Percentiles rank a stretch among this genome's conserved stretches.
Conservation (phyloP, 768 basidiomycete species). For the Auriscalpium vulgare region DNA sequence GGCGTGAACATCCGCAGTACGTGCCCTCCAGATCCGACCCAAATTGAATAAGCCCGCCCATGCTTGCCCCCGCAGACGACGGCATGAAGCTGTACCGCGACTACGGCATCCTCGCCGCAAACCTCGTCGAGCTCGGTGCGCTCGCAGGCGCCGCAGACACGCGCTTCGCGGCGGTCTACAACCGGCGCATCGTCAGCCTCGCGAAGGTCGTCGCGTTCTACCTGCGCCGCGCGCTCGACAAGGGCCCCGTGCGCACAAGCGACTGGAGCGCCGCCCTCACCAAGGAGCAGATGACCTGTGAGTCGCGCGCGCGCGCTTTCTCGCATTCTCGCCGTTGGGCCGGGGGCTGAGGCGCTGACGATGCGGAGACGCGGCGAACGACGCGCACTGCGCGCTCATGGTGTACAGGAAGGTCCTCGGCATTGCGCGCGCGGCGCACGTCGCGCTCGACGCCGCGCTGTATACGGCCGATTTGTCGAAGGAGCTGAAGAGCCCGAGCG, state of each 20-base stretch:
- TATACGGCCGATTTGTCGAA: conserved; percentile 23
- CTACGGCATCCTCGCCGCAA: conserved; percentile 33
- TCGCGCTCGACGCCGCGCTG: conserved; percentile 10
- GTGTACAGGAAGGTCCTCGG: conserved; percentile 32
- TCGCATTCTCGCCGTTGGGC: neutral
- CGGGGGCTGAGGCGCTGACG: too few relatives aligned
- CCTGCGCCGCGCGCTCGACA: conserved; percentile 29
- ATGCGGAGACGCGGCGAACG: conserved; percentile 41
- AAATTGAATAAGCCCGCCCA: neutral
- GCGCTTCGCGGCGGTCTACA: conserved; percentile 24
- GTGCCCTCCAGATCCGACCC: conserved; percentile 8
- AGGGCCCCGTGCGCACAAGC: conserved; percentile 37
- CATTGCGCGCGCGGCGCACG: conserved; percentile 22
- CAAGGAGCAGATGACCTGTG: conserved; percentile 32
- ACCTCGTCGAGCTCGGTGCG: conserved; percentile 38
- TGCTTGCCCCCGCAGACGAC: conserved; percentile 27
- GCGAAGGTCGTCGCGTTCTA: conserved; percentile 37
- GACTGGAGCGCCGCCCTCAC: conserved; percentile 38
- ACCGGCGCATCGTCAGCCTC: conserved; percentile 34
- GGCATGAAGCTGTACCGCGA: conserved; percentile 41
- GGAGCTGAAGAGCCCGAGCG: conserved; percentile 1
- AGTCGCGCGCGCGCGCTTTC: conserved; percentile 1
- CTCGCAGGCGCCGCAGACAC: conserved; percentile 34
- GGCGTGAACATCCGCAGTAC: conserved; percentile 43
- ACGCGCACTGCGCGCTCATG: conserved; percentile 38